Conservation (phyloP, 176 grass and related monocot genomes). For the Poa annua region DNA sequence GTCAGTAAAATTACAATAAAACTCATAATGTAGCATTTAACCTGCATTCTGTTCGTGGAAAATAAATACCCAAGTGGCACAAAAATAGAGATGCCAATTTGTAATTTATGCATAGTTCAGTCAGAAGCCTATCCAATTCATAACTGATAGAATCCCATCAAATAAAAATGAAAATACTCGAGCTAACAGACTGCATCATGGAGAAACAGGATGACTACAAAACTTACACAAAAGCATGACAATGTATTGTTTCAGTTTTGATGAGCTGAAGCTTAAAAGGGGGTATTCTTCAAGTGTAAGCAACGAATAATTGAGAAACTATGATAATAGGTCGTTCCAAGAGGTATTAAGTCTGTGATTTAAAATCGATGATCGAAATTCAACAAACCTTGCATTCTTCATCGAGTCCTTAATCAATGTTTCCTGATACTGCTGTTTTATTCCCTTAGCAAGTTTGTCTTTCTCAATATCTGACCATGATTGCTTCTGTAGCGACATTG, state of each 20-base stretch:
- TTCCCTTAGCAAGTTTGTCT: conserved; percentile 82
- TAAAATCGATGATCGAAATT: conserved; percentile 2
- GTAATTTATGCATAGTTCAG: conserved; percentile 31
- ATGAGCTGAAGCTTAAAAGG: conserved; percentile 5
- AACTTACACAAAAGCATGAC: conserved; percentile 28
- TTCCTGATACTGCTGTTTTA: conserved; percentile 98
- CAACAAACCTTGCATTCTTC: conserved; percentile 67
- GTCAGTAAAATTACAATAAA: conserved; percentile 30
- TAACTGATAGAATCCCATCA: conserved; percentile 2
- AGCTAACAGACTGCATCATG: conserved; percentile 16
- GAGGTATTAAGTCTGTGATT: neutral
- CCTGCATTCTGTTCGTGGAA: conserved; percentile 19
- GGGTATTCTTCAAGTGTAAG: neutral
- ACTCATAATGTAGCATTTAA: conserved; percentile 12
- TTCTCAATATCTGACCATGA: conserved; percentile 77
- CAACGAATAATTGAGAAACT: conserved; percentile 1
- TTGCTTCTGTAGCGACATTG: conserved; percentile 64
- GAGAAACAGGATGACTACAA: conserved; percentile 6
- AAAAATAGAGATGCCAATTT: neutral
- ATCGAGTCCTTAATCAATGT: conserved; percentile 70
- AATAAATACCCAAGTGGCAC: conserved; percentile 22
- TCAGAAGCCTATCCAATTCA: neutral
- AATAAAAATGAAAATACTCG: neutral
- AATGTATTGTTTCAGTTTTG: conserved; percentile 23
- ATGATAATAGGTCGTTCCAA: neutral